phyloP scores from a whole-genome alignment of 2,329 filamentous ascomycete genomes.

The Neospermospora avenae region DNA sequence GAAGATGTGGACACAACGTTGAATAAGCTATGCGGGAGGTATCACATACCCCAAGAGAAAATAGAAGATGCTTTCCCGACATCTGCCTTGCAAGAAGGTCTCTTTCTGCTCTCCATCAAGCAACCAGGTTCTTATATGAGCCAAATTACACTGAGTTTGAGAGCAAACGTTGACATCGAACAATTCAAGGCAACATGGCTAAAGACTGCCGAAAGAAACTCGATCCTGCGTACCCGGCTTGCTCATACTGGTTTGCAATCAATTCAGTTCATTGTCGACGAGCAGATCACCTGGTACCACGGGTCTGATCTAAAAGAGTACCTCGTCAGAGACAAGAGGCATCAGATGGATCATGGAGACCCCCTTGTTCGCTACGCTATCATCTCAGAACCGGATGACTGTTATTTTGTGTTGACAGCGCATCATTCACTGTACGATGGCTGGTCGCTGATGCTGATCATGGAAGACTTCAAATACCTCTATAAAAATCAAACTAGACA shows the following conservation, averaged over 20 bases:
- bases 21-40: neutral
- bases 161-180: neutral
- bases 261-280: neutral
- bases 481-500: neutral
- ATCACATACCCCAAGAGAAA: neutral
- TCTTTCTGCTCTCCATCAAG: neutral
- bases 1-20: neutral
- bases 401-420: conserved; percentile 1
- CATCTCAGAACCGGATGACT: neutral
- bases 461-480: conserved; percentile 24
- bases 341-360: neutral
- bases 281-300: neutral
- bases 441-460: conserved; percentile 27
- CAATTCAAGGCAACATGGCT: conserved; percentile 2
- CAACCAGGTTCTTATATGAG: conserved; percentile 1
- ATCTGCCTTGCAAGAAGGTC: conserved; percentile 4
- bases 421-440: conserved; percentile 11
- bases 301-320: neutral
- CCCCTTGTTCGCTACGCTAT: neutral
- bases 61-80: neutral
- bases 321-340: neutral
- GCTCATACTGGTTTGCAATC: neutral
- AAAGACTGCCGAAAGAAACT: neutral
- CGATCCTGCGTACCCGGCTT: neutral
- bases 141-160: neutral